Conservation (phyloP, 192 early-diverging fungal species). For the Coemansia sp. region DNA sequence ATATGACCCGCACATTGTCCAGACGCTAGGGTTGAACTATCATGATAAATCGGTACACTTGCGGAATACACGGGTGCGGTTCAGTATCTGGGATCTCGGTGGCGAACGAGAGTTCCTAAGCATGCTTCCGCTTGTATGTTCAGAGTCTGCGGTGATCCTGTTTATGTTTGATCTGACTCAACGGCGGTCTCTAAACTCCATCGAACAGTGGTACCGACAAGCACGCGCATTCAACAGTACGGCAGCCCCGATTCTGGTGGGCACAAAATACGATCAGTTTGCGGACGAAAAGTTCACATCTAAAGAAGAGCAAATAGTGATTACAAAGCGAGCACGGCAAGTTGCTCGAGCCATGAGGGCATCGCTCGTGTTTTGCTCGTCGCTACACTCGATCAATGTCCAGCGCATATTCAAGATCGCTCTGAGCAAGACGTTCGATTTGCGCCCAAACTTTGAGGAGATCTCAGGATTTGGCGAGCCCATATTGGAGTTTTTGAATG, state of each 20-base stretch:
- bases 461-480: slow-evolving; percentile 90
- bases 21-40: slow-evolving; percentile 94
- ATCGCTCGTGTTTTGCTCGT: slow-evolving; percentile 92
- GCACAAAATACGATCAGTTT: slow-evolving; percentile 97
- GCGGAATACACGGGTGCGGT: slow-evolving; percentile 88
- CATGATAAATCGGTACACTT: slow-evolving; percentile 95
- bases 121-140: slow-evolving; percentile 96
- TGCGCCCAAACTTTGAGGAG: slow-evolving; percentile 90
- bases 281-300: slow-evolving; percentile 61
- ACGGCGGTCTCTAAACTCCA: slow-evolving; percentile 86
- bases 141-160: slow-evolving; percentile 91
- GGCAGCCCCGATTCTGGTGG: slow-evolving; percentile 91
- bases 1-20: slow-evolving; percentile 94
- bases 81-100: slow-evolving; percentile 98
- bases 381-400: slow-evolving; percentile 91
- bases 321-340: slow-evolving; percentile 88
- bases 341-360: slow-evolving; percentile 94
- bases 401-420: slow-evolving; percentile 98
- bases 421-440: slow-evolving; percentile 87
- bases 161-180: slow-evolving; percentile 96
- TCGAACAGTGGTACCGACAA: slow-evolving; percentile 97
- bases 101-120: slow-evolving; percentile 96
- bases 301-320: slow-evolving; percentile 87
- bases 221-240: slow-evolving; percentile 94
- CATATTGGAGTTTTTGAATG: slow-evolving; percentile 77